Percentiles rank a stretch among this genome's conserved stretches.
Evolutionary conservation across 805 yeast species (phyloP).

Genomic region (Ogataea polymorpha): DNA sequence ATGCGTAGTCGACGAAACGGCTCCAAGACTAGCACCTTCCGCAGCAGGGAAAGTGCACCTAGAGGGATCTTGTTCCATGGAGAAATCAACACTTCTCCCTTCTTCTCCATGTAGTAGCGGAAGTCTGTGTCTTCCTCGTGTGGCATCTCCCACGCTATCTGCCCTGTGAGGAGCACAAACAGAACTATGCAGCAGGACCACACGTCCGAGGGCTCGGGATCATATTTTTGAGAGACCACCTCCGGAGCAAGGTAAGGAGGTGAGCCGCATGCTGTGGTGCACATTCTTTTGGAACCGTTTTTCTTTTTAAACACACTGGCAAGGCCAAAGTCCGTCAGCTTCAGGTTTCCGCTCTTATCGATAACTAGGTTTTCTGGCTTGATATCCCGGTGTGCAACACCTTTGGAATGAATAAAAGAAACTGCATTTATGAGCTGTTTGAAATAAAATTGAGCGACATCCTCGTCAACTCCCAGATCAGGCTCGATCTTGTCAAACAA

Average conservation of each 20-base stretch:
- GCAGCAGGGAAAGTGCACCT: constrained; percentile 46
- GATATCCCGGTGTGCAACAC: constrained; percentile 66
- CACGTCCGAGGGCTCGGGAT: constrained; percentile 55
- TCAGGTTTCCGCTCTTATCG: constrained; percentile 61
- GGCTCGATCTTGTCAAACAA: constrained; percentile 77
- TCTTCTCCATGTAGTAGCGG: constrained; percentile 32
- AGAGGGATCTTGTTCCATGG: constrained; percentile 58
- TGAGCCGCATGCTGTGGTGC: constrained; percentile 61
- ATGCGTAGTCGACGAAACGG: constrained; percentile 43
- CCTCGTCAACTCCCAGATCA: constrained; percentile 63
- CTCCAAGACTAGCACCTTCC: constrained; percentile 50
- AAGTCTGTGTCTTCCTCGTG: constrained; percentile 46
- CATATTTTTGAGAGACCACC: constrained; percentile 47
- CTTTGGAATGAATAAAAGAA: constrained; percentile 55
- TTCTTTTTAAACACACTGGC: constrained; percentile 57
- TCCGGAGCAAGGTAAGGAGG: constrained; percentile 84
- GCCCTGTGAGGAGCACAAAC: constrained; percentile 61
- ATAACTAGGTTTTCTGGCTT: constrained; percentile 68
- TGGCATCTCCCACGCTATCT: constrained; percentile 73
- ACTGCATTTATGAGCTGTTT: constrained; percentile 62
- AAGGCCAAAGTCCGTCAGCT: constrained; percentile 75
- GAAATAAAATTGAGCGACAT: constrained; percentile 66
- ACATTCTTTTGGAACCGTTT: constrained; percentile 43
- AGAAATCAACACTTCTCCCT: constrained; percentile 43
- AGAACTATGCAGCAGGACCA: constrained; percentile 71